phyloP scores from a whole-genome alignment of 1,284 basidiomycete species.

The Leccinum insolens region DNA sequence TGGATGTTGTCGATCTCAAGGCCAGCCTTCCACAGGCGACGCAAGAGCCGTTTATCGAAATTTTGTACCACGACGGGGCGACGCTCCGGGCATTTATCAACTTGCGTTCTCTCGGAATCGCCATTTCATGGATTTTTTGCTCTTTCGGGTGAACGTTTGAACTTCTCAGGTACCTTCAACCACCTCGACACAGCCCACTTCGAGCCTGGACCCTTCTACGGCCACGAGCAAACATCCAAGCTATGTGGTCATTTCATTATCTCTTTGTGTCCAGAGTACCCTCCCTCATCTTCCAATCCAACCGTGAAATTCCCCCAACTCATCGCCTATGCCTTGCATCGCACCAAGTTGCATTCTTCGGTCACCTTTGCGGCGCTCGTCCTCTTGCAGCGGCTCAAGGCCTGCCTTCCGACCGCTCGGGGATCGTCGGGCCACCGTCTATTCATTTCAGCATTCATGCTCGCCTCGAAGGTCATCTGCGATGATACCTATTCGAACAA shows the following conservation, averaged over 20 bases:
- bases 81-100: too few relatives aligned
- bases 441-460: conserved; percentile 95
- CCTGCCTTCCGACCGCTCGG: conserved; percentile 88
- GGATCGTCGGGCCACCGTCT: conserved; percentile 91
- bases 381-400: conserved; percentile 85
- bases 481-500: conserved; percentile 98
- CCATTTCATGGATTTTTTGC: too few relatives aligned
- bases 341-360: conserved; percentile 80
- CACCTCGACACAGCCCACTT: conserved; percentile 34
- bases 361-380: conserved; percentile 89
- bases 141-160: too few relatives aligned
- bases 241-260: conserved; percentile 78
- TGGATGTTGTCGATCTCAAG: too few relatives aligned
- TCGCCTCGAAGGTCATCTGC: conserved; percentile 90
- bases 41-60: too few relatives aligned
- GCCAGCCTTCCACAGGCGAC: too few relatives aligned
- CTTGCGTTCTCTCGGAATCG: too few relatives aligned
- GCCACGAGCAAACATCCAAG: conserved; percentile 70
- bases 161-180: conserved; percentile 25
- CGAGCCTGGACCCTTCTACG: conserved; percentile 72
- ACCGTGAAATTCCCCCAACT: conserved; percentile 75
- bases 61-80: too few relatives aligned
- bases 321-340: conserved; percentile 88
- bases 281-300: conserved; percentile 52
- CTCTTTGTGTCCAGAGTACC: conserved; percentile 73